phyloP scores from a whole-genome alignment of 148 eudicot genomes.

The Suaeda aralocaspica region DNA sequence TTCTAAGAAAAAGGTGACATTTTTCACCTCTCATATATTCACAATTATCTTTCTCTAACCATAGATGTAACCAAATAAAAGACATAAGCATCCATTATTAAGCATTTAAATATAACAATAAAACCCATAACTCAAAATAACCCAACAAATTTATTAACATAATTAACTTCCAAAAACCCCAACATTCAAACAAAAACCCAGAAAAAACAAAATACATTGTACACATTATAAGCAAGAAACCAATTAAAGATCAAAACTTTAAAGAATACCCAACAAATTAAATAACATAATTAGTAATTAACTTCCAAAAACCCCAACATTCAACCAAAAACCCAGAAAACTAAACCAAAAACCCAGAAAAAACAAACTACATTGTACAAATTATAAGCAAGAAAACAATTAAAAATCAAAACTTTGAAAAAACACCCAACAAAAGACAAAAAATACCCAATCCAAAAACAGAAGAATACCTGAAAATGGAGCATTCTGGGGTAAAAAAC shows the following conservation, averaged over 20 bases:
- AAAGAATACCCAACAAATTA: background rate
- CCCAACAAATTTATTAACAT: background rate
- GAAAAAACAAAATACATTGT: background rate
- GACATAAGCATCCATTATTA: background rate
- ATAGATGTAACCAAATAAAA: constrained; percentile 3
- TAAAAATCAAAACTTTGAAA: constrained; percentile 10
- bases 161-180: background rate
- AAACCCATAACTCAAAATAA: constrained; percentile 9
- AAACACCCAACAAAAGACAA: background rate
- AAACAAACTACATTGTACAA: constrained; percentile 1
- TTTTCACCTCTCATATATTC: background rate
- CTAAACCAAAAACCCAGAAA: no score
- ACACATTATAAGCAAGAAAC: background rate
- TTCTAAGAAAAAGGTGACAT: background rate
- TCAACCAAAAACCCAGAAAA: constrained; percentile 7
- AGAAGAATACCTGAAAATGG: constrained; percentile 18
- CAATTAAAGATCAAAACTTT: constrained; percentile 10
- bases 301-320: constrained; percentile 5
- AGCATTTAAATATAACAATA: constrained; percentile 5
- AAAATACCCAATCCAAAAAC: background rate
- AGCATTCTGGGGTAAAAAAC: constrained; percentile 7
- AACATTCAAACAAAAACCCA: constrained; percentile 6
- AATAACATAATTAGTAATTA: background rate
- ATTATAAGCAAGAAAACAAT: background rate
- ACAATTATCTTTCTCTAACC: constrained; percentile 7